Percentiles rank a stretch among this genome's conserved stretches.
Evolutionary conservation across 116 monocot species (phyloP).

Genomic region (Phalaenopsis hybrid): DNA sequence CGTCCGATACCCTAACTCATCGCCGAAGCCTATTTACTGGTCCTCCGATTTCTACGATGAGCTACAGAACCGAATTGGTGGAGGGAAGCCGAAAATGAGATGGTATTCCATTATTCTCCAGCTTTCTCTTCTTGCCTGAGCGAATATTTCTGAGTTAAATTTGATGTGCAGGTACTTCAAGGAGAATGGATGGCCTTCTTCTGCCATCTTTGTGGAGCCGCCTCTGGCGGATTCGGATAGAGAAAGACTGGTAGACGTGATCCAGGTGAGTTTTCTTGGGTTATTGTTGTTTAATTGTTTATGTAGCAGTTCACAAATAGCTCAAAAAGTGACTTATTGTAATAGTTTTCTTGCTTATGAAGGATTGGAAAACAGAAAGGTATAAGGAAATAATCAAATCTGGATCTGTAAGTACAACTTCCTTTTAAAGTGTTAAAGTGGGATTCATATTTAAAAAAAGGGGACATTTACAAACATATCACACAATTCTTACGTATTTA

Average conservation of each 20-base stretch:
- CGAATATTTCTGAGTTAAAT: neutral
- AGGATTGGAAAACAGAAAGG: constrained; percentile 99
- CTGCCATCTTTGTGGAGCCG: constrained; percentile 45
- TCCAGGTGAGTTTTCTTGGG: constrained; percentile 45
- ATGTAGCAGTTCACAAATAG: neutral
- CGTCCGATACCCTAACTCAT: constrained; percentile 56
- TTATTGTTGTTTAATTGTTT: neutral
- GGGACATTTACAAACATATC: too few relatives aligned
- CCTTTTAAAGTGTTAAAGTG: neutral
- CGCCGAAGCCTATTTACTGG: constrained; percentile 44
- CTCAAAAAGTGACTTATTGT: neutral
- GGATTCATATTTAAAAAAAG: too few relatives aligned
- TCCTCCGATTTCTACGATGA: constrained; percentile 72
- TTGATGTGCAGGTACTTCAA: constrained; percentile 64
- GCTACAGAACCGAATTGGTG: constrained; percentile 89
- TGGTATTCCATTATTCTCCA: constrained; percentile 29
- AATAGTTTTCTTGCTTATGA: constrained; percentile 13
- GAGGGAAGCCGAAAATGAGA: constrained; percentile 98
- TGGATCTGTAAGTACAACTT: constrained; percentile 59
- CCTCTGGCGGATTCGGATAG: constrained; percentile 48
- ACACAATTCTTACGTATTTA: too few relatives aligned
- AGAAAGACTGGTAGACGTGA: constrained; percentile 57
- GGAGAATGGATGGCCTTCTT: constrained; percentile 91
- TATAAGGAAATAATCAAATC: constrained; percentile 92
- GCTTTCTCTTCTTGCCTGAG: neutral